Evolutionary conservation across 1,284 basidiomycete genomes (phyloP), one percentile per base, ranked within the genome.

Genomic region (Vanrija sp.): DNA sequence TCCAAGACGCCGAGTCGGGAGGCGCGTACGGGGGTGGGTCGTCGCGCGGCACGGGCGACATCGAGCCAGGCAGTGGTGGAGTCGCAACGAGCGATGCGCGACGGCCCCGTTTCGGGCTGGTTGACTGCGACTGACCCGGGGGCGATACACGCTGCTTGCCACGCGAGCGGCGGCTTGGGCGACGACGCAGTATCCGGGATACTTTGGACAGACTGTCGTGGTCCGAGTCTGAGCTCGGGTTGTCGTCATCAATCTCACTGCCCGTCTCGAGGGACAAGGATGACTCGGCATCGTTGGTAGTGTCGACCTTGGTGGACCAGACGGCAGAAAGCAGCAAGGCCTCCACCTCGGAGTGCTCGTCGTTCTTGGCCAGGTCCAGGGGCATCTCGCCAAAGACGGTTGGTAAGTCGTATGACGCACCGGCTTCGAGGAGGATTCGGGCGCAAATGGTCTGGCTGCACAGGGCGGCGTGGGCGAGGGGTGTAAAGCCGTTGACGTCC

Each of bases 401-500:
- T 26, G 88, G 86, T 46, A 91, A 82, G 65, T 88, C 86, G 43
- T 81, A 75, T 55, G 89, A 85, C 0, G 94, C 94, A 15, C 91
- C 91, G 26, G 85, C 88, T 15, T 83, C 79, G 15, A 96, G 69
- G 28, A 98, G 80, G 5, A 86, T 75, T 40, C 81, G 79, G 0
- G 85, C 83, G 69, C 90, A 91, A 10, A 83, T 80, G 44, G 80
- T 76, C 19, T 87, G 85, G 23, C 83, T 83, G 18, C 81, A 81
- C 43, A 94, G 78, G 0, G 85, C 87, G 15, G 93, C 89, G 68
- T 95, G 87, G 71, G 95, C 91, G 38, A 98, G 78, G 0, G 95
- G 85, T 0, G 94, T 98, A 69, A 83, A 92, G 6, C 95, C 95
- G 71, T 92, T 96, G 58, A 83, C 81, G 75, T 98, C 96, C 54